Evolutionary conservation across 306 rosid genomes (phyloP).

Genomic region (Cajanus cajan): DNA sequence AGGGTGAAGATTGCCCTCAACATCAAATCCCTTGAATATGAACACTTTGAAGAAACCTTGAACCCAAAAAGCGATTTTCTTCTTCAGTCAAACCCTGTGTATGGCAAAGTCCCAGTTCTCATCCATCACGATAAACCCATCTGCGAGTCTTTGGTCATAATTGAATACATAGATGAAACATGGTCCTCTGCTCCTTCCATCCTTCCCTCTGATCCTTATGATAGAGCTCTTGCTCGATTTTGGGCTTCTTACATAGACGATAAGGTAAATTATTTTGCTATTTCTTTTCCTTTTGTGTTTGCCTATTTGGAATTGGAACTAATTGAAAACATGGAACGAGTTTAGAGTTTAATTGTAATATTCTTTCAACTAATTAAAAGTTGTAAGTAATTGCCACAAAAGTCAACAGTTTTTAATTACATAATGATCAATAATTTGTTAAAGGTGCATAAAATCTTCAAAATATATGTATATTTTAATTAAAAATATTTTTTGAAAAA

Average conservation of each 20-base stretch:
- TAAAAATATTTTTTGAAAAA: too few relatives aligned
- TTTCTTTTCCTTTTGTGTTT: too few relatives aligned
- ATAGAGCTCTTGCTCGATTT: slow-evolving; percentile 51
- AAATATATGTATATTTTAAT: too few relatives aligned
- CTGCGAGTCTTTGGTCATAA: slow-evolving; percentile 58
- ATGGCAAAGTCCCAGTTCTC: slow-evolving; percentile 60
- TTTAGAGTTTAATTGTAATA: too few relatives aligned
- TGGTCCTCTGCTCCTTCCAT: slow-evolving; percentile 49
- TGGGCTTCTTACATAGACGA: slow-evolving; percentile 57
- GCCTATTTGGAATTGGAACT: too few relatives aligned
- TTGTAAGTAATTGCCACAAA: too few relatives aligned
- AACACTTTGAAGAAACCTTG: slow-evolving; percentile 44
- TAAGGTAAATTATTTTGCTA: too few relatives aligned
- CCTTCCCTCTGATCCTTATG: slow-evolving; percentile 54
- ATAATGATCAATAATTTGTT: too few relatives aligned
- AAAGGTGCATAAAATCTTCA: too few relatives aligned
- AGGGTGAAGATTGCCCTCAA: slow-evolving; percentile 59
- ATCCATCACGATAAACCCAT: slow-evolving; percentile 50
- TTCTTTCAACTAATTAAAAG: too few relatives aligned
- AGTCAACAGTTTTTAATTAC: too few relatives aligned
- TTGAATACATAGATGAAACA: slow-evolving; percentile 55
- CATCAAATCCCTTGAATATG: slow-evolving; percentile 49
- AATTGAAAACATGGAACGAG: too few relatives aligned
- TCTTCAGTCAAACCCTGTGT: slow-evolving; percentile 57
- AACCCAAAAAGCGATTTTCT: slow-evolving; percentile 52